These are phyloP conservation scores for Kwoniella botswanensis DNA, from an alignment of 768 basidiomycete genomes.

Conservation along the genomic window DNA sequence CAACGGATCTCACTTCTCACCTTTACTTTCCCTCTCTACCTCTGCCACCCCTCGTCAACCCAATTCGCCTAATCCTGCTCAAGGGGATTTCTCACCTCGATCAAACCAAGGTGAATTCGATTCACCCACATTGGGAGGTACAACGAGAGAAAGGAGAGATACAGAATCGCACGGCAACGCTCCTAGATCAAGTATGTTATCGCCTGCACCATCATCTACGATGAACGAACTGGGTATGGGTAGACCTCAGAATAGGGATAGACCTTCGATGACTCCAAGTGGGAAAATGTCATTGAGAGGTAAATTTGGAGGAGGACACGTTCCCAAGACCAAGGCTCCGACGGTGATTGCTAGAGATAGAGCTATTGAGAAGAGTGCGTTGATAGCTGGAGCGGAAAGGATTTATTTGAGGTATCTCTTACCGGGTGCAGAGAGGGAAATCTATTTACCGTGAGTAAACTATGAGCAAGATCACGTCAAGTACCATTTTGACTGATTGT, in stretches of 20 bases:
- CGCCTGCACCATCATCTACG: slow-evolving; percentile 15
- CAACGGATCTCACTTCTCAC: slow-evolving; percentile 90
- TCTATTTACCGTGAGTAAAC: slow-evolving; percentile 76
- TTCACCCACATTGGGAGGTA: slow-evolving; percentile 3
- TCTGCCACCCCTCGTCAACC: slow-evolving; percentile 15
- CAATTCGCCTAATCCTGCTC: not conserved
- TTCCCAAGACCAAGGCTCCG: slow-evolving; percentile 64
- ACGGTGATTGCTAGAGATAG: slow-evolving; percentile 90
- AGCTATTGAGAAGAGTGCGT: slow-evolving; percentile 85
- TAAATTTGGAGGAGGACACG: slow-evolving; percentile 5
- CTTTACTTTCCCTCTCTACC: slow-evolving; percentile 69
- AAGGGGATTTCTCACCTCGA: not conserved
- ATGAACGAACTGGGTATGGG: slow-evolving; percentile 4
- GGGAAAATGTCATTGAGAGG: slow-evolving; percentile 29
- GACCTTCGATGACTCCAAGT: slow-evolving; percentile 18
- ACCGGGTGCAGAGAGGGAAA: slow-evolving; percentile 90
- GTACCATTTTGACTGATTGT: slow-evolving; percentile 1
- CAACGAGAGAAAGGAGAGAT: slow-evolving; percentile 41
- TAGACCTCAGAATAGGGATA: slow-evolving; percentile 15
- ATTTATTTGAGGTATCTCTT: slow-evolving; percentile 94
- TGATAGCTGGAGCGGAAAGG: slow-evolving; percentile 91
- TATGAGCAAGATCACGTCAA: not conserved
- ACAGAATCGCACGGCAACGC: slow-evolving; percentile 49
- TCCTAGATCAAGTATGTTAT: slow-evolving; percentile 17
- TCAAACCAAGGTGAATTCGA: slow-evolving; percentile 8